Evolutionary conservation across 495 filamentous ascomycete genomes (phyloP), one percentile per base, ranked within the genome.

Genomic region (Daldinia vernicosa): DNA sequence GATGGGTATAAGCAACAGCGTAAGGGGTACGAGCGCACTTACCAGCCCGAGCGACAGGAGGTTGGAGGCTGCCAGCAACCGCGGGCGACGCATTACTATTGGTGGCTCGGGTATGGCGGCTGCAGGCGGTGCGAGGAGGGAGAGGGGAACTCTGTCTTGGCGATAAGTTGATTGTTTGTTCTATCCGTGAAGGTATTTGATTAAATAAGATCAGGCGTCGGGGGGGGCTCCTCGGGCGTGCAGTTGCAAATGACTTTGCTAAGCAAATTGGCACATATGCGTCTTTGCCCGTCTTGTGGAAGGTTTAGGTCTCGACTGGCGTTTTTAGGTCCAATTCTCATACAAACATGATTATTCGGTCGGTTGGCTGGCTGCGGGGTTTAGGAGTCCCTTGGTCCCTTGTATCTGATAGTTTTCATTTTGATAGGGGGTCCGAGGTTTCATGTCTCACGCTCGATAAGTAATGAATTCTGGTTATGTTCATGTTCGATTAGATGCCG

Each of bases 1-100:
- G 26, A 85, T 85, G 80, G 78, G 80, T 50, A 70, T 84, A 37
- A 76, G 79, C 28, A 75, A 78, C 14, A 79, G 78, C 51, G 33
- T 80, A 30, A 68, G 80, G 19, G 55, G 75, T 8, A 62, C 76
- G 7, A 58, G 74, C 22, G 45, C 53, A n/a, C 54, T 68, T 14
- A 64, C 55, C 5, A 76, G 74, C 60, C 77, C 78, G 22, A 51
- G 52, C 43, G 76, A 75, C 27, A 39, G 60, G 30, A n/a, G 54
- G 22, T 14, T 55, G 27, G 52, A 67, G 27, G 37, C 30, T 17
- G 59, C 60, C 14, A 40, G 37, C 28, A 28, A 39, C n/a, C 65
- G 63, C 17, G 60, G 66, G 26, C 75, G 77, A 1, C 75, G 75
- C 33, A 75, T 76, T 53, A 79, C 77, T 75, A 77, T 77, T 74